Percentiles rank a stretch among this genome's conserved stretches.
phyloP scores from a whole-genome alignment of 148 eudicot species.

The Amaranthus cruentus region DNA sequence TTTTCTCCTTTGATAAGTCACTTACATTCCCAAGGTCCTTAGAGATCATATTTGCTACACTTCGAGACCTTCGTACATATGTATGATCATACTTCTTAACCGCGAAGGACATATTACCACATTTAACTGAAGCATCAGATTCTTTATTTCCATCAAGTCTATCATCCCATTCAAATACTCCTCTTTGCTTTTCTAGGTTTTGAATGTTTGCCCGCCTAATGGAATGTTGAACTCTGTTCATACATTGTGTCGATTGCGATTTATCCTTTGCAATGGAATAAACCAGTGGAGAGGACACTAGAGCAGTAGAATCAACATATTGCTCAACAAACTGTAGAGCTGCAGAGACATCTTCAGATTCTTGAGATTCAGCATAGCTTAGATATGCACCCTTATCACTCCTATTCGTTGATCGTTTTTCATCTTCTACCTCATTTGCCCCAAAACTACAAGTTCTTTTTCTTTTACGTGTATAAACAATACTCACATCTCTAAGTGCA shows the following conservation, averaged over 20 bases:
- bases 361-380: constrained; percentile 40
- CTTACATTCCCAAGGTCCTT: constrained; percentile 20
- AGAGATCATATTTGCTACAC: constrained; percentile 13
- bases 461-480: constrained; percentile 16
- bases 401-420: constrained; percentile 13
- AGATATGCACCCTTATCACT: constrained; percentile 22
- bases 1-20: constrained; percentile 15
- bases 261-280: constrained; percentile 22
- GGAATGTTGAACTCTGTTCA: constrained; percentile 42
- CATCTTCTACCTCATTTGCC: constrained; percentile 17
- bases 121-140: constrained; percentile 16
- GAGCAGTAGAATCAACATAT: constrained; percentile 38
- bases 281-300: constrained; percentile 24
- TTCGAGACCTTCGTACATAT: constrained; percentile 20
- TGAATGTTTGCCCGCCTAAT: constrained; percentile 38
- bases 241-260: constrained; percentile 39
- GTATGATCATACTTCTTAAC: constrained; percentile 17
- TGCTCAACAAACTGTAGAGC: constrained; percentile 59
- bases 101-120: constrained; percentile 14
- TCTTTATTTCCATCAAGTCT: constrained; percentile 15
- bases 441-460: constrained; percentile 17
- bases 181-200: constrained; percentile 13
- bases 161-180: constrained; percentile 54
- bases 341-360: constrained; percentile 43
- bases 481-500: constrained; percentile 13